Evolutionary conservation across 805 yeast genomes (phyloP).

Genomic region (Candida boleticola): DNA sequence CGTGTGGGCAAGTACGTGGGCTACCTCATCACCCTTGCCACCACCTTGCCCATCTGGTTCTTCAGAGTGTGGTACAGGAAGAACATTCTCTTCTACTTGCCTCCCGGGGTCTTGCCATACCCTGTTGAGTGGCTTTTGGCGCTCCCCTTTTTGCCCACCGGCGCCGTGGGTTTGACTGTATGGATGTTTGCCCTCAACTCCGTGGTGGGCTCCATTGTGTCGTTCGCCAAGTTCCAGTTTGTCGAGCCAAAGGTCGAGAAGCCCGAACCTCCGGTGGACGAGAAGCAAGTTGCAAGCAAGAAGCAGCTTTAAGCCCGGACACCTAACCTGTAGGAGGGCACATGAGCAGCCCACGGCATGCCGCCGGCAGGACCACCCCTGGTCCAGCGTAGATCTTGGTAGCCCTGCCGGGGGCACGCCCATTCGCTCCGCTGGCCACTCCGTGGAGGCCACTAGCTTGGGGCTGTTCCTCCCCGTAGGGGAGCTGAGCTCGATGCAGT

Average conservation of each 20-base stretch:
- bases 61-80: conserved; percentile 54
- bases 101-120: conserved; percentile 55
- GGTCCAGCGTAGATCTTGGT: too few relatives aligned
- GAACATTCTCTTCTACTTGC: conserved; percentile 56
- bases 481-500: too few relatives aligned
- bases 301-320: too few relatives aligned
- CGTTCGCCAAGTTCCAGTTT: conserved; percentile 18
- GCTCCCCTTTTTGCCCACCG: conserved; percentile 62
- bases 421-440: too few relatives aligned
- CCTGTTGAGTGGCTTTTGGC: conserved; percentile 54
- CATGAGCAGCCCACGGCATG: too few relatives aligned
- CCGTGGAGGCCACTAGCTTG: too few relatives aligned
- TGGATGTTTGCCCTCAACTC: conserved; percentile 49
- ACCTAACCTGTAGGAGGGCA: too few relatives aligned
- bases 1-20: conserved; percentile 32
- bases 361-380: too few relatives aligned
- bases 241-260: conserved; percentile 12
- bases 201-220: conserved; percentile 23
- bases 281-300: neutral
- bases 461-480: too few relatives aligned
- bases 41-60: conserved; percentile 48
- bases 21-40: conserved; percentile 31
- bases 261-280: conserved; percentile 5
- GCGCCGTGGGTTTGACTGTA: conserved; percentile 57
- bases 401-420: too few relatives aligned